Percentiles rank a stretch among this genome's conserved stretches.
These are phyloP conservation scores for Metarhizium album DNA, from an alignment of 2,329 filamentous ascomycete species.

Conservation along the genomic window DNA sequence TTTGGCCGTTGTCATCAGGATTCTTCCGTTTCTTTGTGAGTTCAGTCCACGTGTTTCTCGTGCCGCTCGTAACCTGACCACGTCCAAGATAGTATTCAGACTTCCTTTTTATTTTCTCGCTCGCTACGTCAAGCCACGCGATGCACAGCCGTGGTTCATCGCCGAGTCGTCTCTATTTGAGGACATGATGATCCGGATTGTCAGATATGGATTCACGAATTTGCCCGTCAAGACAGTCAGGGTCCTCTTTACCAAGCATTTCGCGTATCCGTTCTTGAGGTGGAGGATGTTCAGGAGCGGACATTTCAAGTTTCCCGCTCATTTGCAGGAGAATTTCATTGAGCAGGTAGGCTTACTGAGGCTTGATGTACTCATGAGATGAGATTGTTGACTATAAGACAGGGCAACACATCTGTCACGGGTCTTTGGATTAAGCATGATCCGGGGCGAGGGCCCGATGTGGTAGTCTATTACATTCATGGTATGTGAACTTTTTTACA, in stretches of 20 bases:
- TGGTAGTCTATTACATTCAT: conserved; percentile 75
- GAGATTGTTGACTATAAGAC: conserved; percentile 2
- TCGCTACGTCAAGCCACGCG: conserved; percentile 10
- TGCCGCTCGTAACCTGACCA: background rate
- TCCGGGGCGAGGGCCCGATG: conserved; percentile 50
- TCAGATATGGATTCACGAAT: conserved; percentile 65
- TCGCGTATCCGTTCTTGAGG: conserved; percentile 61
- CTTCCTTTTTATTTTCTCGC: conserved; percentile 5
- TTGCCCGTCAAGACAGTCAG: conserved; percentile 58
- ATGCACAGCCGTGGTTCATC: conserved; percentile 46
- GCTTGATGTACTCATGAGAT: background rate
- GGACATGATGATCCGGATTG: conserved; percentile 65
- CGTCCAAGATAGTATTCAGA: conserved; percentile 1
- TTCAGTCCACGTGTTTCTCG: conserved; percentile 4
- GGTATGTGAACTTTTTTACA: conserved; percentile 36
- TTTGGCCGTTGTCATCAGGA: conserved; percentile 44
- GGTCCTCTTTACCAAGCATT: conserved; percentile 67
- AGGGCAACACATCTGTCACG: conserved; percentile 32
- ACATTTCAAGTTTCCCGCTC: conserved; percentile 47
- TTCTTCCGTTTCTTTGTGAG: conserved; percentile 61
- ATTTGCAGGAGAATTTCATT: conserved; percentile 44
- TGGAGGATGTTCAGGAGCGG: conserved; percentile 70
- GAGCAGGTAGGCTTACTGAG: conserved; percentile 15
- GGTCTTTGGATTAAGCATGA: conserved; percentile 63
- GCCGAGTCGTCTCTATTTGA: conserved; percentile 62